Evolutionary conservation across 192 early-diverging fungal genomes (phyloP), one percentile per base, ranked within the genome.

Genomic region (Oehlia diaphana): DNA sequence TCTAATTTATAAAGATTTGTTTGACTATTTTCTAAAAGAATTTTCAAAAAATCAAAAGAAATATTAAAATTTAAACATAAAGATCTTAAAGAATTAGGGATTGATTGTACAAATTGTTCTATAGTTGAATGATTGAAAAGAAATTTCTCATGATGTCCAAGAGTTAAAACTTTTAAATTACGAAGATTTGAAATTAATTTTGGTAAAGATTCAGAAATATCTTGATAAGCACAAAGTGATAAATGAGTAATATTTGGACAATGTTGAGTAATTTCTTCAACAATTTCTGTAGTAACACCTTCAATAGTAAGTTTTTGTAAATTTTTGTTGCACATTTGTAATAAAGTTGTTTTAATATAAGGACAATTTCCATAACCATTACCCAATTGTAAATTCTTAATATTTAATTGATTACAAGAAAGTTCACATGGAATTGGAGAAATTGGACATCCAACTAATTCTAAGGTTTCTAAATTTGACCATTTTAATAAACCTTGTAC

Each of bases 1-100:
- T 69, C 67, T 42, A 69, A 69, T 42, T 21, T 69, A 69, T 69
- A 21, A 39, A 69, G 21, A 23, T 31, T 10, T 21, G 37, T 2
- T 69, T 33, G 35, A 39, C 37, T 33, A 14, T 69, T 28, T 42
- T 33, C 37, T 39, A 69, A 69, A n/a, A 69, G 31, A 2, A 69
- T 12, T 42, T 37, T 69, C 37, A 69, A 69, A 39, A 28, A 69
- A 37, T 39, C 33, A 21, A 21, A 69, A 21, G 67, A 69, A 69
- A 69, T 69, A 23, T 69, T 69, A 21, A 69, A 69, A 37, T 69
- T 69, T 69, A 69, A n/a, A n/a, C 19, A 44, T 69, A 69, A 37
- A 39, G 37, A 21, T 39, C 37, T 21, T 37, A 69, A 21, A 21
- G 67, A 69, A 39, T 39, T 4, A 37, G 67, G 67, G 1, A 69